phyloP scores from a whole-genome alignment of 1,284 basidiomycete species.

The Tylopilus orsonianus region DNA sequence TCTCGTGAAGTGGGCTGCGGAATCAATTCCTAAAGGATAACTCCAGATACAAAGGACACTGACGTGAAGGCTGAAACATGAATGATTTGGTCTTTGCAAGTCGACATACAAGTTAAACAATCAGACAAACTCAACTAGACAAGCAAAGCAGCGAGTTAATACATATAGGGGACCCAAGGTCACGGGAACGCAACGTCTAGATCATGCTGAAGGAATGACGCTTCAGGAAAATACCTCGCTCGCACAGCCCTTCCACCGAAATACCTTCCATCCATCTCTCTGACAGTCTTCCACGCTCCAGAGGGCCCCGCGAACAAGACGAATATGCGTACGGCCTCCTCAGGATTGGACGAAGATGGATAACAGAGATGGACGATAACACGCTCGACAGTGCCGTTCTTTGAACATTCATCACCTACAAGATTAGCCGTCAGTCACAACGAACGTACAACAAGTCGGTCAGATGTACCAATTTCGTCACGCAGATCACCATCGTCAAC shows the following conservation, averaged over 20 bases:
- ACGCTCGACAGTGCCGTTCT: constrained; percentile 87
- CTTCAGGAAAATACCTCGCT: constrained; percentile 82
- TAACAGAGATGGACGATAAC: constrained; percentile 81
- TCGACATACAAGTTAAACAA: too few species aligned
- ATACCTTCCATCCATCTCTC: constrained; percentile 86
- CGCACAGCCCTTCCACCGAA: constrained; percentile 85
- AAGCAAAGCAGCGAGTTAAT: constrained; percentile 1
- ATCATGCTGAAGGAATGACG: constrained; percentile 49
- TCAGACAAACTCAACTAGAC: constrained; percentile 2
- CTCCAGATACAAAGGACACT: too few species aligned
- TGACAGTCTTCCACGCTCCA: constrained; percentile 92
- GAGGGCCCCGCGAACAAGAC: constrained; percentile 85
- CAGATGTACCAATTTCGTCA: constrained; percentile 77
- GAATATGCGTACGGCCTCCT: constrained; percentile 80
- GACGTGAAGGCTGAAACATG: too few species aligned
- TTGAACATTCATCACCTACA: constrained; percentile 82
- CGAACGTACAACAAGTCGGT: constrained; percentile 6
- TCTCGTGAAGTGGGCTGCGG: too few species aligned
- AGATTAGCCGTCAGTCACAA: constrained; percentile 6
- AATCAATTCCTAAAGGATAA: too few species aligned
- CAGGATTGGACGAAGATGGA: constrained; percentile 56
- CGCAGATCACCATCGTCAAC: constrained; percentile 83
- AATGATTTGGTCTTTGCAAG: too few species aligned
- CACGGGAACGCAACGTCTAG: constrained; percentile 40
- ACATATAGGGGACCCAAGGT: neutral